Evolutionary conservation across 768 basidiomycete species (phyloP), one percentile per base, ranked within the genome.

Genomic region (Amylocystis lapponica): DNA sequence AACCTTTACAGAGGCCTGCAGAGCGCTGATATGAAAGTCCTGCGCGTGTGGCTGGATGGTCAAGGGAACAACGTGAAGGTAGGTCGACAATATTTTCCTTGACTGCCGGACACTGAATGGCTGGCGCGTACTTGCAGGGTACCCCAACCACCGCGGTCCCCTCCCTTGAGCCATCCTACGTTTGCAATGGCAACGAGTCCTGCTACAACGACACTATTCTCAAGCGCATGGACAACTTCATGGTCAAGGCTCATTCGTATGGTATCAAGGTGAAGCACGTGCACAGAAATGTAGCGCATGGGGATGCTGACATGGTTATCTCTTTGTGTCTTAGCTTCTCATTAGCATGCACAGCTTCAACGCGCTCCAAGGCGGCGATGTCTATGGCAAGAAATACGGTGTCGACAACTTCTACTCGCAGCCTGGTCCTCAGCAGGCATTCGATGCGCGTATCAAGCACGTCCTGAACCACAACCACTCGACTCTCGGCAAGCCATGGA

Each of bases 401-500:
- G 53, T 48, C 3, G 58, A 56, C n/a, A 55, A 58, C 29, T 68
- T 69, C 47, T 69, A 68, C 54, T 60, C 55, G 47, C 55, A 52
- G 31, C 49, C 39, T 1, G 27, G 20, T 11, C 43, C 47, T 16
- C 57, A 62, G 56, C 21, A 34, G 49, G 59, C 39, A 47, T 68
- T 69, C 49, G 66, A 69, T 46, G 56, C 60, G 38, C 65, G 67
- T 12, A 61, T 70, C 25, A 53, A 49, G 21, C 60, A 68, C 50
- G 57, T 68, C 43, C 54, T 68, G 32, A 66, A 67, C 48, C 67
- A 70, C 49, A 58, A 60, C 38, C 66, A 68, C 50, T 48, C 53
- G 13, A 57, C 61, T 13, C 55, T 70, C 17, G 60, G 58, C 1
- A 53, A 56, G 41, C 64, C 66, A 3, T 68, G 68, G 68, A 66